phyloP scores from a whole-genome alignment of 768 basidiomycete species.

The Boletus rufocinnamomeus region DNA sequence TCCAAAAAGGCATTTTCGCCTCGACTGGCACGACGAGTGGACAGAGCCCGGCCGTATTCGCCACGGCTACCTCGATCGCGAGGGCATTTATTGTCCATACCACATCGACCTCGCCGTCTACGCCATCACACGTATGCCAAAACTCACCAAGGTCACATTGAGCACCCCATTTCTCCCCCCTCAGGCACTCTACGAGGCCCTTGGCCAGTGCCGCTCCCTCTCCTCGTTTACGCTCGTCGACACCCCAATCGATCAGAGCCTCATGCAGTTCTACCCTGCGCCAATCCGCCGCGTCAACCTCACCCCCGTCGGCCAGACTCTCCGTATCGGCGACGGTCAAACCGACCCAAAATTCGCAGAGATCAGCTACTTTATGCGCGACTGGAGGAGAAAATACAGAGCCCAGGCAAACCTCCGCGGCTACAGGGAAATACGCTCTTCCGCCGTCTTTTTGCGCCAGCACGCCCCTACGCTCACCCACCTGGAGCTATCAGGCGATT shows the following conservation, averaged over 20 bases:
- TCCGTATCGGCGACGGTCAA: constrained; percentile 38
- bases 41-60: constrained; percentile 39
- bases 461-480: constrained; percentile 34
- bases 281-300: constrained; percentile 31
- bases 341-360: constrained; percentile 36
- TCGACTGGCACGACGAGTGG: constrained; percentile 41
- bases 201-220: constrained; percentile 32
- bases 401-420: constrained; percentile 34
- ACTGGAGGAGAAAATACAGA: constrained; percentile 39
- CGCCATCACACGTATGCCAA: constrained; percentile 35
- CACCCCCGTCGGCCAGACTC: constrained; percentile 36
- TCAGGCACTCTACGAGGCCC: constrained; percentile 30
- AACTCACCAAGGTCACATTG: constrained; percentile 30
- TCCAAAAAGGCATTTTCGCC: constrained; percentile 30
- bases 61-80: constrained; percentile 34
- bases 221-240: constrained; percentile 33
- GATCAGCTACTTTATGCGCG: constrained; percentile 37
- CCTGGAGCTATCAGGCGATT: constrained; percentile 34
- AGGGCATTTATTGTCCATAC: constrained; percentile 34
- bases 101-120: constrained; percentile 28
- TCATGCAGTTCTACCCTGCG: constrained; percentile 32
- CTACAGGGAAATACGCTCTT: constrained; percentile 32
- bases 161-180: constrained; percentile 37
- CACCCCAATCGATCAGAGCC: constrained; percentile 39
- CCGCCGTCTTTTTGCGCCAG: constrained; percentile 32